Evolutionary conservation across 2,329 filamentous ascomycete species (phyloP).

Genomic region (Diaporthe sp.): DNA sequence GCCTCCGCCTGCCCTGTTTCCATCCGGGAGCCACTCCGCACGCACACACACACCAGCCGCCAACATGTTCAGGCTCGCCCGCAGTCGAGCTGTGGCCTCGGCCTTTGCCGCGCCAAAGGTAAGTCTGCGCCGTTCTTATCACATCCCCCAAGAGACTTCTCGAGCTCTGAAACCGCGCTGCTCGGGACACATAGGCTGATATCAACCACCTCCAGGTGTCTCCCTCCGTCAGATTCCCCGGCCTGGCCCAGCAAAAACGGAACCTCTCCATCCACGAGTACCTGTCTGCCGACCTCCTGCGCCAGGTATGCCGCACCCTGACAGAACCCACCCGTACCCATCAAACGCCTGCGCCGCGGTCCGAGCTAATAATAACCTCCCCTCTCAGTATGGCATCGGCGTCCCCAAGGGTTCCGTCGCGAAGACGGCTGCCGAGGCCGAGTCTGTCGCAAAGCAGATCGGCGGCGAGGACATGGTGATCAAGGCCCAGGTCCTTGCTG

Average conservation of each 20-base stretch:
- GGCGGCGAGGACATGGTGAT: constrained; percentile 98
- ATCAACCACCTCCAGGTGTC: constrained; percentile 54
- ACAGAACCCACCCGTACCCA: constrained; percentile 1
- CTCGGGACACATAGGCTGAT: constrained; percentile 38
- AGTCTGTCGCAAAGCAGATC: constrained; percentile 90
- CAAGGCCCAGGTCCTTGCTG: constrained; percentile 98
- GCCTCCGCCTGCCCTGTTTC: constrained; percentile 10
- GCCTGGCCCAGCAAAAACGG: constrained; percentile 82
- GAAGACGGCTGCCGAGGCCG: constrained; percentile 86
- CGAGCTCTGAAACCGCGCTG: constrained; percentile 20
- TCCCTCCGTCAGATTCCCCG: constrained; percentile 70
- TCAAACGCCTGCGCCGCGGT: constrained; percentile 28
- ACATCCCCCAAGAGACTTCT: constrained; percentile 22
- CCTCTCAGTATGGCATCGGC: constrained; percentile 86
- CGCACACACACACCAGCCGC: constrained; percentile 39
- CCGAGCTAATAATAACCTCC: constrained; percentile 44
- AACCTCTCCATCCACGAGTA: constrained; percentile 98
- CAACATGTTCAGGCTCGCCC: constrained; percentile 90
- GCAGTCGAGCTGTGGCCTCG: constrained; percentile 84
- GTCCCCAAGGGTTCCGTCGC: constrained; percentile 93
- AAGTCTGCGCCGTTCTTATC: constrained; percentile 51
- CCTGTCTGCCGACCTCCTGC: constrained; percentile 92
- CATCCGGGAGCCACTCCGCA: constrained; percentile 38
- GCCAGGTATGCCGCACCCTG: constrained; percentile 64
- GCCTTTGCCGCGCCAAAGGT: constrained; percentile 85